These are phyloP conservation scores for Paraphaeosphaeria sporulosa DNA, from an alignment of 2,329 filamentous ascomycete species.

Conservation along the genomic window DNA sequence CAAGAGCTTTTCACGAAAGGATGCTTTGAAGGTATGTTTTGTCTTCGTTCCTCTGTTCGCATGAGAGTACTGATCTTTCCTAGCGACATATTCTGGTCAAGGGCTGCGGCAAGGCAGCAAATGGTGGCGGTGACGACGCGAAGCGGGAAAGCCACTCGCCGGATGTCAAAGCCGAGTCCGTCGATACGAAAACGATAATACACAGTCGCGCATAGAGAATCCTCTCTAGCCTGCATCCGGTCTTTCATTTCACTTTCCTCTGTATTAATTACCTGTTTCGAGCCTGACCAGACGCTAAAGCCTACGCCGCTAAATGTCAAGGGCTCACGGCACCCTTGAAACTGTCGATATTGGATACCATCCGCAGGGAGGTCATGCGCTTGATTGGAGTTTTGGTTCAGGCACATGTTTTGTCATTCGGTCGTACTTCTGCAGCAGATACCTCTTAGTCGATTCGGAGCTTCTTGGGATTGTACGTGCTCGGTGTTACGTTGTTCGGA, in stretches of 20 bases:
- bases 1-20: conserved; percentile 96
- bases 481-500: conserved; percentile 17
- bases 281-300: conserved; percentile 24
- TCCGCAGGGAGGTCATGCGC: conserved; percentile 25
- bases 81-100: conserved; percentile 74
- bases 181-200: conserved; percentile 38
- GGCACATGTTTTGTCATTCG: conserved; percentile 19
- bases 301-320: conserved; percentile 34
- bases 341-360: conserved; percentile 31
- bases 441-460: conserved; percentile 41
- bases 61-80: conserved; percentile 34
- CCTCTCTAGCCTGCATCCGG: conserved; percentile 12
- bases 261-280: conserved; percentile 45
- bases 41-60: conserved; percentile 15
- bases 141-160: conserved; percentile 47
- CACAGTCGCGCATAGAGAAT: conserved; percentile 33
- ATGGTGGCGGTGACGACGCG: conserved; percentile 33
- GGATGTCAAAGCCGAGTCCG: conserved; percentile 36
- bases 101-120: conserved; percentile 65
- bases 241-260: conserved; percentile 34
- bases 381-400: conserved; percentile 28
- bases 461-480: conserved; percentile 22
- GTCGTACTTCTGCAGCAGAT: conserved; percentile 37
- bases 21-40: conserved; percentile 86
- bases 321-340: conserved; percentile 35